phyloP scores from a whole-genome alignment of 2,329 filamentous ascomycete genomes.

The Stromatinia cepivora region DNA sequence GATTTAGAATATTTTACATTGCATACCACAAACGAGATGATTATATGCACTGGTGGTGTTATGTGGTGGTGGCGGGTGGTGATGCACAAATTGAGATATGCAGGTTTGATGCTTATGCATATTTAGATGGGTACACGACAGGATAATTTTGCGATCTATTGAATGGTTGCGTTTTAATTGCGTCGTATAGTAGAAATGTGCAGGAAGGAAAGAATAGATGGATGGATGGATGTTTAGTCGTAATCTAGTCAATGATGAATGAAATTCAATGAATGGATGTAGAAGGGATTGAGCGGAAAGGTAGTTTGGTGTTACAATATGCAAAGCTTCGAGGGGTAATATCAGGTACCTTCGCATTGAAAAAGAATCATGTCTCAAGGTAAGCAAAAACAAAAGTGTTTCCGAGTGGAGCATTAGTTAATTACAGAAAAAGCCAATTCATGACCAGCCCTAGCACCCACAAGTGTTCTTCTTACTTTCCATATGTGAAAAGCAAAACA shows the following conservation, averaged over 20 bases:
- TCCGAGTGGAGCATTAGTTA: too few species aligned
- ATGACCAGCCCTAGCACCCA: too few species aligned
- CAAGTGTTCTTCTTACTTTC: too few species aligned
- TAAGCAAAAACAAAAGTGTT: too few species aligned
- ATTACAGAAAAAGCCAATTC: too few species aligned
- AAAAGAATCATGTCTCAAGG: too few species aligned
- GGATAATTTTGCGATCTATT: conserved; percentile 19
- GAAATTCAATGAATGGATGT: background rate
- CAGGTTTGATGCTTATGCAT: background rate
- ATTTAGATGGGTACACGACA: conserved; percentile 3
- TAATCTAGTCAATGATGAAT: background rate
- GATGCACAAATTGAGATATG: background rate
- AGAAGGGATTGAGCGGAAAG: too few species aligned
- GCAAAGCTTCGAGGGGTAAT: too few species aligned
- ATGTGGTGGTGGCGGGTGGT: background rate
- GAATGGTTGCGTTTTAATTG: conserved; percentile 12
- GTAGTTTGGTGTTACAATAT: too few species aligned
- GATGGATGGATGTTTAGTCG: background rate
- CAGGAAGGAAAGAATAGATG: background rate
- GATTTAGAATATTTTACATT: background rate
- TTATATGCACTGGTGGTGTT: conserved; percentile 1
- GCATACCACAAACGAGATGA: background rate
- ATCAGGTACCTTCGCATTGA: too few species aligned
- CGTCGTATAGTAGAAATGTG: background rate
- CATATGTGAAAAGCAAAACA: too few species aligned